These are phyloP conservation scores for Chaetomidium leptoderma DNA, from an alignment of 495 filamentous ascomycete species.

Conservation along the genomic window DNA sequence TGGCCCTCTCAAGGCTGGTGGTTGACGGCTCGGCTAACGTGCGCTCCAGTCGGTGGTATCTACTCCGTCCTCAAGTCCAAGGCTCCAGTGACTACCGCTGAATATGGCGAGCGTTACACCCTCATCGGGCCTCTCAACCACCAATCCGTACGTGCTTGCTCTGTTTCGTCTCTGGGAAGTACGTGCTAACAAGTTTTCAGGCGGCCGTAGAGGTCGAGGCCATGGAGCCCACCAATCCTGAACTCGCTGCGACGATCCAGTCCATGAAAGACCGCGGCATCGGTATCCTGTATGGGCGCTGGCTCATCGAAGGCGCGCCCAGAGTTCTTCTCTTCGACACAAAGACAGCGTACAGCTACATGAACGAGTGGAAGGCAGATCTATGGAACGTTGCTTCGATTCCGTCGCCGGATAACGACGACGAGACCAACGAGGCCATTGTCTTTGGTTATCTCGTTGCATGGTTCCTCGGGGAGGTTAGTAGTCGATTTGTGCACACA, in stretches of 20 bases:
- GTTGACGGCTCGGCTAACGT: slow-evolving; percentile 14
- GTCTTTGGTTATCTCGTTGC: slow-evolving; percentile 96
- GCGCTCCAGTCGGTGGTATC: slow-evolving; percentile 78
- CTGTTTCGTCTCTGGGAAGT: not conserved
- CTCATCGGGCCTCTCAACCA: slow-evolving; percentile 92
- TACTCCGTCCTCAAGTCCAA: slow-evolving; percentile 99
- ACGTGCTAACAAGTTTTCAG: slow-evolving; percentile 39
- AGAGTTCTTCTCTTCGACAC: slow-evolving; percentile 93
- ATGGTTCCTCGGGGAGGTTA: slow-evolving; percentile 96
- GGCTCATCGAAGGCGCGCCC: slow-evolving; percentile 95
- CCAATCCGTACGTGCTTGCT: slow-evolving; percentile 61
- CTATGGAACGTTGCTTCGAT: slow-evolving; percentile 92
- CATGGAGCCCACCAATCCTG: slow-evolving; percentile 74
- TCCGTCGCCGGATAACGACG: slow-evolving; percentile 82
- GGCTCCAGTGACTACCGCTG: slow-evolving; percentile 92
- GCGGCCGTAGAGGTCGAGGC: slow-evolving; percentile 96
- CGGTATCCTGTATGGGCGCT: slow-evolving; percentile 85
- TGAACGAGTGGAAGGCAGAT: slow-evolving; percentile 97
- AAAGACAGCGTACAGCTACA: slow-evolving; percentile 79
- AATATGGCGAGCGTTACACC: slow-evolving; percentile 97
- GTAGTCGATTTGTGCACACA: slow-evolving; percentile 19
- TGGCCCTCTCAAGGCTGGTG: not conserved
- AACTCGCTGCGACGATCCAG: slow-evolving; percentile 74
- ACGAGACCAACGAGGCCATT: slow-evolving; percentile 95
- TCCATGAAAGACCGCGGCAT: slow-evolving; percentile 91